Evolutionary conservation across 1,139 yeast species (phyloP).

Genomic region (Scheffersomyces stambukii): DNA sequence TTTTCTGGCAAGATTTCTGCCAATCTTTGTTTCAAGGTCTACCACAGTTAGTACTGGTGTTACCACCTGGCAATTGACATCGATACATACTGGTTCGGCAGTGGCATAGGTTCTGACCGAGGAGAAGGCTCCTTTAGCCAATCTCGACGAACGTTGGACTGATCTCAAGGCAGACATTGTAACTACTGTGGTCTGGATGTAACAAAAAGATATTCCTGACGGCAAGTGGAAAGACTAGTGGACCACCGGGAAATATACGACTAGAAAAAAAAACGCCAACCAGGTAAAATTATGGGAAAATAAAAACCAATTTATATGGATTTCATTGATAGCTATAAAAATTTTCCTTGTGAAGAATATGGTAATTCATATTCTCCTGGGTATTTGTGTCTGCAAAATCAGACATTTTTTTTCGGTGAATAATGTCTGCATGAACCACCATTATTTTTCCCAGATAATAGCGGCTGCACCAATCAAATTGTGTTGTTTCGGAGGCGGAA

Average conservation of each 20-base stretch:
- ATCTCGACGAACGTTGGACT: slow-evolving; percentile 30
- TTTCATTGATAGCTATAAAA: slow-evolving; percentile 1
- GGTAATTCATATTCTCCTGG: not conserved
- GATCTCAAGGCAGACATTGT: slow-evolving; percentile 39
- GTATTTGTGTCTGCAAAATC: not conserved
- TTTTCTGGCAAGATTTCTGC: slow-evolving; percentile 89
- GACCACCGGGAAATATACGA: too few relatives aligned
- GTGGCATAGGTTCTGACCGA: slow-evolving; percentile 47
- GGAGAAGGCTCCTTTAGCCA: slow-evolving; percentile 33
- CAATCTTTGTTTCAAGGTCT: slow-evolving; percentile 84
- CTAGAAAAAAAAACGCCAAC: not conserved
- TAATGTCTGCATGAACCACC: too few relatives aligned
- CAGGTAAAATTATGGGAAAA: slow-evolving; percentile 1
- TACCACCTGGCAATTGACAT: too few relatives aligned
- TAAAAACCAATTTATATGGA: slow-evolving; percentile 1
- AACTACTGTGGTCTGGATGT: too few relatives aligned
- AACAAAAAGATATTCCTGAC: too few relatives aligned
- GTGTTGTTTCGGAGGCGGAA: too few relatives aligned
- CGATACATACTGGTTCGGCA: slow-evolving; percentile 49
- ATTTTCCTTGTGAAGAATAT: not conserved
- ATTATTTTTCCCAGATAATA: too few relatives aligned
- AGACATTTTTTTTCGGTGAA: not conserved
- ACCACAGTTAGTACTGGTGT: slow-evolving; percentile 14
- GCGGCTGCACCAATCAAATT: too few relatives aligned
- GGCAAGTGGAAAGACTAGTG: too few relatives aligned